Percentiles rank a stretch among this genome's conserved stretches.
Conservation (phyloP, 176 grass and related monocot species). For the Typha latifolia region DNA sequence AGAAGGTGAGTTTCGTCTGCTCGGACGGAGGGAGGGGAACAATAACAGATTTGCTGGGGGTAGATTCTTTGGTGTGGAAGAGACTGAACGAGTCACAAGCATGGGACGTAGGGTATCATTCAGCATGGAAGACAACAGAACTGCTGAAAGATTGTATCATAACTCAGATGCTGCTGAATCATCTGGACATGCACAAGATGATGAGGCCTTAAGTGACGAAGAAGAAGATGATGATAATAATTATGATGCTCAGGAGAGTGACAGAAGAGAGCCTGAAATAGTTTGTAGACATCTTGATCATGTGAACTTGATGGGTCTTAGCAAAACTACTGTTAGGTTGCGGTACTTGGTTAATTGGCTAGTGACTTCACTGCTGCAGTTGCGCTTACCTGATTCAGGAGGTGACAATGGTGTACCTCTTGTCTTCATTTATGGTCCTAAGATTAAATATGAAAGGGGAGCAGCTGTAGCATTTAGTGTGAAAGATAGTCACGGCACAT, state of each 20-base stretch:
- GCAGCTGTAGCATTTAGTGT: constrained; percentile 97
- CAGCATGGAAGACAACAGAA: constrained; percentile 24
- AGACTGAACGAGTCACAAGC: constrained; percentile 47
- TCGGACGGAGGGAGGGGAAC: constrained; percentile 72
- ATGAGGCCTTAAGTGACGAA: constrained; percentile 28
- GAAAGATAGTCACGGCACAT: constrained; percentile 51
- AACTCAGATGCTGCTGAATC: constrained; percentile 71
- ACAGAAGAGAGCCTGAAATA: constrained; percentile 74
- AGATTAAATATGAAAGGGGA: constrained; percentile 97
- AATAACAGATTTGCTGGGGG: constrained; percentile 51
- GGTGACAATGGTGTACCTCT: constrained; percentile 47
- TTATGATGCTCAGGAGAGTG: constrained; percentile 52
- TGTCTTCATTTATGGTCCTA: constrained; percentile 88
- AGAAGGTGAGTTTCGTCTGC: constrained; percentile 84
- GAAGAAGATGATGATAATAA: constrained; percentile 24
- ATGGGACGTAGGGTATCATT: constrained; percentile 83
- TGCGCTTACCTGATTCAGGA: constrained; percentile 64
- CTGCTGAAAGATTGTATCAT: not conserved
- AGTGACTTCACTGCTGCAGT: constrained; percentile 85
- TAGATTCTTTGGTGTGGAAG: constrained; percentile 70
- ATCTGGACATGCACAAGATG: constrained; percentile 48
- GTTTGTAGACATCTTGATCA: constrained; percentile 87
- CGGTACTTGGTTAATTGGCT: constrained; percentile 94
- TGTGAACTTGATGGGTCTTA: constrained; percentile 89
- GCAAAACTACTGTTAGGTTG: constrained; percentile 80